phyloP scores from a whole-genome alignment of 352 stramenopile species.

The Globisporangium iwayamae region DNA sequence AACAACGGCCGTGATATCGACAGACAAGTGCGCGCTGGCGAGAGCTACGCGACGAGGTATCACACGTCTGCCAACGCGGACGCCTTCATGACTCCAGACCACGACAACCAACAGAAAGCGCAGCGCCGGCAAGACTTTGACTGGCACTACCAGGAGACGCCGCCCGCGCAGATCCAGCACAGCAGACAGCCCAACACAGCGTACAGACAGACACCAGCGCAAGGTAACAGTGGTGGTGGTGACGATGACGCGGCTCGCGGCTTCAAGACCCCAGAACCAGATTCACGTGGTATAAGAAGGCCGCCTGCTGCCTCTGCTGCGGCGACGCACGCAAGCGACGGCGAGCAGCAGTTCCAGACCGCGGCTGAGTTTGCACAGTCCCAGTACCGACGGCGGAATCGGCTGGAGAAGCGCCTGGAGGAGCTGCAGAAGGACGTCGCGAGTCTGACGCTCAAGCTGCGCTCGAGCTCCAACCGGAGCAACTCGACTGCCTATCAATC shows the following conservation, averaged over 20 bases:
- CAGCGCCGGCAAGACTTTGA: constrained; percentile 1
- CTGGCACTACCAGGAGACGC: constrained; percentile 20
- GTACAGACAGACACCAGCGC: neutral
- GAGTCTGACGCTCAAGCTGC: constrained; percentile 68
- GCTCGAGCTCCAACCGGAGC: constrained; percentile 30
- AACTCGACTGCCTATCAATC: constrained; percentile 22
- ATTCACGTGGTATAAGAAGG: neutral
- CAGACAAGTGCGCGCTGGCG: neutral
- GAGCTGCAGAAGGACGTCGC: constrained; percentile 76
- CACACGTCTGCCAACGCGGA: neutral
- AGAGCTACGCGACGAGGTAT: constrained; percentile 3
- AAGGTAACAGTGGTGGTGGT: neutral
- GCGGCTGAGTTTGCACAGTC: constrained; percentile 27
- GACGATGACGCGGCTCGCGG: neutral
- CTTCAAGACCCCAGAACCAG: constrained; percentile 12
- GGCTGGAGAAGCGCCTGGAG: constrained; percentile 58
- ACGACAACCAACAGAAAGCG: neutral
- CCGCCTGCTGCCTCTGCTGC: neutral
- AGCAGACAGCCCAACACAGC: neutral
- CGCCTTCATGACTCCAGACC: constrained; percentile 12
- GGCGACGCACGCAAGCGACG: neutral
- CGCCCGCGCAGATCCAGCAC: constrained; percentile 14
- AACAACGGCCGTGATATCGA: neutral
- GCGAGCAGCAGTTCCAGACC: constrained; percentile 11
- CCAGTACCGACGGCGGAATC: constrained; percentile 49